A percentile compares a stretch with the other conserved stretches of the same genome.
Conservation (phyloP, 139 green algal species). For the Microglena sp. region DNA sequence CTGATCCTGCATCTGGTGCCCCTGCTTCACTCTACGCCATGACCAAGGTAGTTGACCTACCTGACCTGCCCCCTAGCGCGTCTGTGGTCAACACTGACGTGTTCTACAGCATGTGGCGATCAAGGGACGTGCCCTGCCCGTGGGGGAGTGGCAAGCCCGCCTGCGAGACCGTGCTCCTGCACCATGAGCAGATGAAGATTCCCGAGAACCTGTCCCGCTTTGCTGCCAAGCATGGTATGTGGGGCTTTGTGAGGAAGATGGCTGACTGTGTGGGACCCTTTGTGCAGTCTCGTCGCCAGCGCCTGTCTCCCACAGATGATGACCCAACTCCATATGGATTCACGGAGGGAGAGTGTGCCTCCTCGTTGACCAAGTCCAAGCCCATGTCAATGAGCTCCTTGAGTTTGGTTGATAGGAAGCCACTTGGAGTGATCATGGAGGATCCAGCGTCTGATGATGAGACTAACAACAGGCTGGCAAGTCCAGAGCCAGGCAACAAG, state of each 20-base stretch:
- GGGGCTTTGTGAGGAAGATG: slow-evolving; percentile 76
- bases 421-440: too few species aligned
- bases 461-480: too few species aligned
- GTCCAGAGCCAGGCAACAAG: too few species aligned
- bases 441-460: too few species aligned
- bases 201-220: slow-evolving; percentile 59
- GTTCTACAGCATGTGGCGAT: slow-evolving; percentile 55
- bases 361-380: too few species aligned
- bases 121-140: slow-evolving; percentile 53
- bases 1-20: too few species aligned
- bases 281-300: slow-evolving; percentile 44
- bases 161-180: slow-evolving; percentile 72
- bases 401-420: too few species aligned
- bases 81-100: slow-evolving; percentile 41
- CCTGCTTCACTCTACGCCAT: slow-evolving; percentile 72
- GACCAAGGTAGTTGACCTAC: slow-evolving; percentile 53
- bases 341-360: too few species aligned
- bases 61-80: slow-evolving; percentile 2
- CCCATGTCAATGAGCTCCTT: too few species aligned
- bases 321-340: too few species aligned
- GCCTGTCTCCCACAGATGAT: too few species aligned
- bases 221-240: slow-evolving; percentile 71
- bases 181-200: slow-evolving; percentile 86
- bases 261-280: slow-evolving; percentile 45
- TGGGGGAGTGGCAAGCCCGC: slow-evolving; percentile 45